Evolutionary conservation across 192 early-diverging fungal genomes (phyloP).

Genomic region (Cladochytrium replicatum): DNA sequence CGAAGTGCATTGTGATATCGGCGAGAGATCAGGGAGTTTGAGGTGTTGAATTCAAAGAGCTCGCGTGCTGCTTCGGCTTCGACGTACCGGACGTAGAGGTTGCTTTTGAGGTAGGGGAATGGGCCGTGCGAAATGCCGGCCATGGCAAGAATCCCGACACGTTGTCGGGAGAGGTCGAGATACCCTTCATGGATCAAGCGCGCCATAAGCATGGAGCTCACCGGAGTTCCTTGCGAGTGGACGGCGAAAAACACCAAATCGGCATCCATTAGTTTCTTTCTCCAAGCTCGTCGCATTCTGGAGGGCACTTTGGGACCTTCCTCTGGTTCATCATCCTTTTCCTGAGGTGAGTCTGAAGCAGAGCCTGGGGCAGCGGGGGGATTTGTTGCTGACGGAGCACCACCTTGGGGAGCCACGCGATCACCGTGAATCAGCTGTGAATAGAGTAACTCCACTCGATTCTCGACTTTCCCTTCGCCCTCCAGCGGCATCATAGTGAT

Average conservation of each 20-base stretch:
- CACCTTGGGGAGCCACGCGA: too few species aligned
- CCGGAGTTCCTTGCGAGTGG: slow-evolving; percentile 90
- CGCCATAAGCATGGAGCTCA: slow-evolving; percentile 66
- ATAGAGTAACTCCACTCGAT: slow-evolving; percentile 75
- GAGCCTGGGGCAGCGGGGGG: too few species aligned
- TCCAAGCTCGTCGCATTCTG: too few species aligned
- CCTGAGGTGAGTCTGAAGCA: too few species aligned
- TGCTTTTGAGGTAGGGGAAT: slow-evolving; percentile 71
- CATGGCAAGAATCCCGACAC: slow-evolving; percentile 76
- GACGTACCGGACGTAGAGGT: slow-evolving; percentile 74
- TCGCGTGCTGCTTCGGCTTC: slow-evolving; percentile 85
- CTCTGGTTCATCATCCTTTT: too few species aligned
- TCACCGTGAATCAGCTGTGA: slow-evolving; percentile 61
- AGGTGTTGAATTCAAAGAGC: slow-evolving; percentile 89
- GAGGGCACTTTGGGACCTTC: too few species aligned
- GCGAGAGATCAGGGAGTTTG: slow-evolving; percentile 53
- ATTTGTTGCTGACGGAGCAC: too few species aligned
- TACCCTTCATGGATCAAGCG: slow-evolving; percentile 58
- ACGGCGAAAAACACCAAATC: slow-evolving; percentile 82
- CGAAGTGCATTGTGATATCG: slow-evolving; percentile 62
- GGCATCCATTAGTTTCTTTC: slow-evolving; percentile 25
- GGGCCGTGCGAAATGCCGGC: slow-evolving; percentile 90
- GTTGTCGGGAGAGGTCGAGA: slow-evolving; percentile 58
- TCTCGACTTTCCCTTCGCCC: slow-evolving; percentile 82
- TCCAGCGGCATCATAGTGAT: slow-evolving; percentile 77